These are phyloP conservation scores for Pycnococcus provasolii DNA, from an alignment of 139 green algal genomes.

Conservation along the genomic window DNA sequence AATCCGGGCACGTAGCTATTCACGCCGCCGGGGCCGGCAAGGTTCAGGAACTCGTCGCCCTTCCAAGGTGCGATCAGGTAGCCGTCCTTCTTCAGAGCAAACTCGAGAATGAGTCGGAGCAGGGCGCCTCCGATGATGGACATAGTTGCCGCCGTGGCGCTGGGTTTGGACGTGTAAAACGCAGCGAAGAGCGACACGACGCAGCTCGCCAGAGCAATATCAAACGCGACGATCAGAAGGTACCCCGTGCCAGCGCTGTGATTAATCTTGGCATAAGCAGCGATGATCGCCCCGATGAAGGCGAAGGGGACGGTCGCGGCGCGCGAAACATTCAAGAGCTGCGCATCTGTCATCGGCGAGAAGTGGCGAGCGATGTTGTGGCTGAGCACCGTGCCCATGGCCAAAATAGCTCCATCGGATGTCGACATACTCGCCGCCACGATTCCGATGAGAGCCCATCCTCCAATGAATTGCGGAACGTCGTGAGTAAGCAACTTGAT, in stretches of 20 bases:
- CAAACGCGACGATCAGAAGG: slow-evolving; percentile 40
- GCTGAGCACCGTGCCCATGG: slow-evolving; percentile 33
- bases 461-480: slow-evolving; percentile 22
- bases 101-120: slow-evolving; percentile 36
- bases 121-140: slow-evolving; percentile 19
- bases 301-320: slow-evolving; percentile 31
- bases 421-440: slow-evolving; percentile 36
- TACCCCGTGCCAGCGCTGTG: slow-evolving; percentile 17
- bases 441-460: slow-evolving; percentile 33
- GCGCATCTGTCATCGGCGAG: slow-evolving; percentile 13
- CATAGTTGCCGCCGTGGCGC: slow-evolving; percentile 31
- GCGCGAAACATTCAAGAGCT: slow-evolving; percentile 29
- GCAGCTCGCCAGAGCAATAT: slow-evolving; percentile 31
- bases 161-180: slow-evolving; percentile 24
- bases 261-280: slow-evolving; percentile 8
- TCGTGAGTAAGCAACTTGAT: slow-evolving; percentile 31
- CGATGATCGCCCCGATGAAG: slow-evolving; percentile 23
- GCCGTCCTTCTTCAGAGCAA: slow-evolving; percentile 38
- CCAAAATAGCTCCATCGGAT: slow-evolving; percentile 35
- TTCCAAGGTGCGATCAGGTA: slow-evolving; percentile 20
- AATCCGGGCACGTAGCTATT: no score
- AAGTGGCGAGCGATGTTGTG: slow-evolving; percentile 36
- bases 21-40: not conserved
- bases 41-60: slow-evolving; percentile 12
- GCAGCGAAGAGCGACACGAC: slow-evolving; percentile 35